Conservation (phyloP, 345 rosid species). For the Mangifera indica region DNA sequence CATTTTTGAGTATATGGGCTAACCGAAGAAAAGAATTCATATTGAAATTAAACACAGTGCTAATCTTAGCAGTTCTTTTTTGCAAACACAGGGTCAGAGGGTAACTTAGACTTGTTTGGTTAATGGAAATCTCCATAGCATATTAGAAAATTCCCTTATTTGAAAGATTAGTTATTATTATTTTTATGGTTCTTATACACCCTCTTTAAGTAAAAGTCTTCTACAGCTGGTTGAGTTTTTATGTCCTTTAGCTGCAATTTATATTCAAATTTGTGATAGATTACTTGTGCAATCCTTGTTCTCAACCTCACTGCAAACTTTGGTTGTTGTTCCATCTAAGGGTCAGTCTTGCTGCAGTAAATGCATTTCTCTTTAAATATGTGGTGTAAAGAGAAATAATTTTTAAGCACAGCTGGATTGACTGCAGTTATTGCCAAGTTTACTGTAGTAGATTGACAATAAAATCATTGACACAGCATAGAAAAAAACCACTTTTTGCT, state of each 20-base stretch:
- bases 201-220: constrained; percentile 1
- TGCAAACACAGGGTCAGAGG: not conserved
- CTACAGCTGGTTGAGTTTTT: not conserved
- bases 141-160: not conserved
- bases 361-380: no score
- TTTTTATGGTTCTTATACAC: not conserved
- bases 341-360: not conserved
- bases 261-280: not conserved
- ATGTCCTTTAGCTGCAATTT: not conserved
- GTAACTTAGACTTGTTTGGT: not conserved
- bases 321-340: not conserved
- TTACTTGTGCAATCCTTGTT: not conserved
- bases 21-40: not conserved
- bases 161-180: not conserved
- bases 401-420: no score
- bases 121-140: not conserved
- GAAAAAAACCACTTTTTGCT: no score
- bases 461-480: no score
- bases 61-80: not conserved
- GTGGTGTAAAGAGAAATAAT: not conserved
- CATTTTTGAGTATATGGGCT: not conserved
- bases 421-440: not conserved
- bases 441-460: no score
- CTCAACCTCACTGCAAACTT: not conserved
- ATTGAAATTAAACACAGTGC: not conserved